Conservation (phyloP, 2,329 filamentous ascomycete species). For the Cladophialophora exuberans region DNA sequence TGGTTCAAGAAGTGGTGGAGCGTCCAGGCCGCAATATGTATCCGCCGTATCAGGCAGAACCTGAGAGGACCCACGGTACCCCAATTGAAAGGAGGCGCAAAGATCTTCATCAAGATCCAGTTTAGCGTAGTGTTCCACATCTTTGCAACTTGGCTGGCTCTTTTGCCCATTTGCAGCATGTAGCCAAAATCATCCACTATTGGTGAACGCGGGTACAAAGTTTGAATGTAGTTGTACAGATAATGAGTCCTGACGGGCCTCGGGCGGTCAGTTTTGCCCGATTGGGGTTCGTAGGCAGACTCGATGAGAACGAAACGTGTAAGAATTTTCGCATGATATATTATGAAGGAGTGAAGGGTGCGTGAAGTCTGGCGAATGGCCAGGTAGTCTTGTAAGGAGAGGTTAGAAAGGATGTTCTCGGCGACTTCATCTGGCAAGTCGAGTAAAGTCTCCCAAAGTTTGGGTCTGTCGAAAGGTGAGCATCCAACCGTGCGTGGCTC, state of each 20-base stretch:
- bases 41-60: conserved; percentile 18
- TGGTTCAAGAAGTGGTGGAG: conserved; percentile 31
- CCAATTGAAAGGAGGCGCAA: conserved; percentile 29
- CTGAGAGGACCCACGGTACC: too few relatives aligned
- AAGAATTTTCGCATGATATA: conserved; percentile 16
- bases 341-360: conserved; percentile 13
- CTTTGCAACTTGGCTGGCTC: conserved; percentile 23
- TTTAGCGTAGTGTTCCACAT: conserved; percentile 23
- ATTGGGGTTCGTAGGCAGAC: conserved; percentile 10
- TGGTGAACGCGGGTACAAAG: conserved; percentile 21
- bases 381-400: conserved; percentile 18
- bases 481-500: too few relatives aligned
- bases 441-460: conserved; percentile 24
- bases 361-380: conserved; percentile 22
- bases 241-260: conserved; percentile 10
- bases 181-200: conserved; percentile 24
- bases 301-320: conserved; percentile 18
- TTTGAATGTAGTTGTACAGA: conserved; percentile 23
- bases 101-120: conserved; percentile 30
- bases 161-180: conserved; percentile 26
- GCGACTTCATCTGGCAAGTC: conserved; percentile 27
- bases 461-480: conserved; percentile 20
- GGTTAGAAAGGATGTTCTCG: conserved; percentile 25
- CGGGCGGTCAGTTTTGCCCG: neutral
- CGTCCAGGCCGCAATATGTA: conserved; percentile 27